Evolutionary conservation across 2,329 filamentous ascomycete species (phyloP).

Genomic region (Xylariaceae sp.): DNA sequence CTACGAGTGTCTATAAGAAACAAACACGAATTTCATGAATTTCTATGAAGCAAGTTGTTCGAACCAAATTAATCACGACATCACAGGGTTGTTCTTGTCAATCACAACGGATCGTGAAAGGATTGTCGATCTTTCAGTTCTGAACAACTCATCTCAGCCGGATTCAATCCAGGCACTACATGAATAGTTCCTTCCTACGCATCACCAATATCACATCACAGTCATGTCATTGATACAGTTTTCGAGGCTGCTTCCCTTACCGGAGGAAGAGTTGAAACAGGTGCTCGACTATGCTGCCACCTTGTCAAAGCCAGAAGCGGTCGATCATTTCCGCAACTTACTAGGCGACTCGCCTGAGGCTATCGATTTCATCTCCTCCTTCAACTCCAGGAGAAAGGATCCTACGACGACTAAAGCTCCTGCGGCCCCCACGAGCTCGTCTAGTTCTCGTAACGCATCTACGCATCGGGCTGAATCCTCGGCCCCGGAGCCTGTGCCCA

Average conservation of each 20-base stretch:
- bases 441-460: constrained; percentile 8
- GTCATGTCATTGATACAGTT: constrained; percentile 62
- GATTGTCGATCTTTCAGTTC: no score
- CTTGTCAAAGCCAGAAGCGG: constrained; percentile 71
- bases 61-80: no score
- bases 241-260: constrained; percentile 73
- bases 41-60: no score
- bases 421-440: constrained; percentile 5
- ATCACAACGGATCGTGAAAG: no score
- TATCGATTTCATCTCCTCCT: constrained; percentile 72
- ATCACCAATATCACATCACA: not conserved
- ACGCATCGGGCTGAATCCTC: constrained; percentile 18
- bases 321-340: constrained; percentile 79
- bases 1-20: not conserved
- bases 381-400: constrained; percentile 62
- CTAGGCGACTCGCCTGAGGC: constrained; percentile 77
- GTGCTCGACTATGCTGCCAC: constrained; percentile 75
- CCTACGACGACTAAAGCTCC: constrained; percentile 27
- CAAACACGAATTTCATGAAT: no score
- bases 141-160: no score
- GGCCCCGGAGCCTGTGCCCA: constrained; percentile 43
- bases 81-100: no score
- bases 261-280: constrained; percentile 77
- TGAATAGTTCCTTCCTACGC: not conserved
- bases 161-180: no score